A percentile compares a stretch with the other conserved stretches of the same genome.
Evolutionary conservation across 2,329 filamentous ascomycete species (phyloP).

Genomic region (Elsinoe fawcettii): DNA sequence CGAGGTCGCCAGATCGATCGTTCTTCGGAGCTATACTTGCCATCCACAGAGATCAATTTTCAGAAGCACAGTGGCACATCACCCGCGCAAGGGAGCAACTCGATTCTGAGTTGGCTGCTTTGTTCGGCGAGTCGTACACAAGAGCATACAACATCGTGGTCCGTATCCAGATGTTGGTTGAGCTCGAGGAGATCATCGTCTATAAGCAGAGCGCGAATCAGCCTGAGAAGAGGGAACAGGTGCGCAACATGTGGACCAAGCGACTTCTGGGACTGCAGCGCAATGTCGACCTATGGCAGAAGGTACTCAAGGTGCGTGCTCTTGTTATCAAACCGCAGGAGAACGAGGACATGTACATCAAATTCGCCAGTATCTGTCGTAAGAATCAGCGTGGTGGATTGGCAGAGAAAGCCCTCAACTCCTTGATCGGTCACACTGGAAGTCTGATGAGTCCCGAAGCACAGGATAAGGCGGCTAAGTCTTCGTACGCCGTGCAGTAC

Average conservation of each 20-base stretch:
- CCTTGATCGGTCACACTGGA: conserved; percentile 58
- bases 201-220: conserved; percentile 86
- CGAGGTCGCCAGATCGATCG: conserved; percentile 83
- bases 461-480: conserved; percentile 41
- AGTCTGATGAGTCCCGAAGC: conserved; percentile 51
- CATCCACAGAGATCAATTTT: conserved; percentile 91
- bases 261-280: conserved; percentile 90
- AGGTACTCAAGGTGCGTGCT: conserved; percentile 90
- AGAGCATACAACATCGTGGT: conserved; percentile 97
- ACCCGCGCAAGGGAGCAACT: conserved; percentile 86
- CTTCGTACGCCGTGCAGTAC: conserved; percentile 78
- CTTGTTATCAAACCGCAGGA: conserved; percentile 86
- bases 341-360: conserved; percentile 99
- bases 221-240: conserved; percentile 76
- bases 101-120: conserved; percentile 88
- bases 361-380: conserved; percentile 94
- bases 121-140: conserved; percentile 98
- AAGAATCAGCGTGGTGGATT: conserved; percentile 92
- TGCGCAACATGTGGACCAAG: conserved; percentile 93
- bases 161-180: conserved; percentile 95
- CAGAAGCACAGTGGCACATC: conserved; percentile 80
- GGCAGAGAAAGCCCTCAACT: conserved; percentile 88
- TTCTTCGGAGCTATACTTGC: conserved; percentile 97
- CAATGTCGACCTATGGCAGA: conserved; percentile 96
- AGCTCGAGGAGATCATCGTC: conserved; percentile 93